These are phyloP conservation scores for Clonostachys chloroleuca DNA, from an alignment of 2,329 filamentous ascomycete genomes.

Conservation along the genomic window DNA sequence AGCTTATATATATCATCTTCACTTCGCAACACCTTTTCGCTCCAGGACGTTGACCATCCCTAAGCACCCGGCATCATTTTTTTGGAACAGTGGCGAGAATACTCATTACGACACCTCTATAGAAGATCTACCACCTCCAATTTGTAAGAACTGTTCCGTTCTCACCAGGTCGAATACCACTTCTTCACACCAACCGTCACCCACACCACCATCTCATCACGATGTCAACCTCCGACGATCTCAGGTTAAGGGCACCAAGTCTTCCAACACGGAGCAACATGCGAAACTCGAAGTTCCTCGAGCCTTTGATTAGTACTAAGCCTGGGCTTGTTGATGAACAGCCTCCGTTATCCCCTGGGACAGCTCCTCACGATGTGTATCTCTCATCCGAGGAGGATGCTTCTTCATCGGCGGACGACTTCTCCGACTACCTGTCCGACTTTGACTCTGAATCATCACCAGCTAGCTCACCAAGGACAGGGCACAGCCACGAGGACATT, in stretches of 20 bases:
- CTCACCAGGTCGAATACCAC: no score
- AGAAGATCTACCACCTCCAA: no score
- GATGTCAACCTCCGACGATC: neutral
- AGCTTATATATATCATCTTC: neutral
- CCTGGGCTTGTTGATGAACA: constrained; percentile 12
- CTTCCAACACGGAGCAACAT: constrained; percentile 39
- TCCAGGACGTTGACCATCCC: no score
- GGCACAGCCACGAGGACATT: constrained; percentile 46
- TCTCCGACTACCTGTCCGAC: constrained; percentile 43
- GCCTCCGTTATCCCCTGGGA: constrained; percentile 25
- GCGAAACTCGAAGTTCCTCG: constrained; percentile 34
- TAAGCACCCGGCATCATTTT: no score
- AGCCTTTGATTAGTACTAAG: constrained; percentile 13
- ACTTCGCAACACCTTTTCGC: neutral
- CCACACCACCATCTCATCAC: neutral
- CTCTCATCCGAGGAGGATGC: constrained; percentile 63
- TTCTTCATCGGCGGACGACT: constrained; percentile 57
- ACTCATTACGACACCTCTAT: no score
- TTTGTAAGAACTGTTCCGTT: no score
- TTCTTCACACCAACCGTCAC: no score
- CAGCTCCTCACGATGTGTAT: constrained; percentile 54
- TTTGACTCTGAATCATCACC: constrained; percentile 31
- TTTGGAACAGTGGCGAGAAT: no score
- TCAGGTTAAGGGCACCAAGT: constrained; percentile 19
- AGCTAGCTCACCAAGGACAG: constrained; percentile 10